Percentiles rank a stretch among this genome's conserved stretches.
These are phyloP conservation scores for Leucaena leucocephala DNA, from an alignment of 306 rosid species.

Conservation along the genomic window DNA sequence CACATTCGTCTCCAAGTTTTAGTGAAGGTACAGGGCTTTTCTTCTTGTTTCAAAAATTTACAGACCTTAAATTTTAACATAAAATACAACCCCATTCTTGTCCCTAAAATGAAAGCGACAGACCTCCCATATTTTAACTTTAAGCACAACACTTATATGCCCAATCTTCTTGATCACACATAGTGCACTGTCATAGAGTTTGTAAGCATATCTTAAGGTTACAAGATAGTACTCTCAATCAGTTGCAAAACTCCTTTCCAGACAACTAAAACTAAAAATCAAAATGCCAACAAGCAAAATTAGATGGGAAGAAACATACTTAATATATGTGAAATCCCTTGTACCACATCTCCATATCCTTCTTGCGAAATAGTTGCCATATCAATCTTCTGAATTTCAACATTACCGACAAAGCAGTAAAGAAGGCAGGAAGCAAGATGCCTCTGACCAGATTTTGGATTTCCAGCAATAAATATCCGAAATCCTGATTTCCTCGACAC, in stretches of 20 bases:
- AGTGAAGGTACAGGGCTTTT: not conserved
- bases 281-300: constrained; percentile 30
- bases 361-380: constrained; percentile 93
- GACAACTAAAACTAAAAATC: constrained; percentile 1
- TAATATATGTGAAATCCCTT: constrained; percentile 81
- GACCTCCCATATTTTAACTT: constrained; percentile 10
- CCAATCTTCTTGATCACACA: not conserved
- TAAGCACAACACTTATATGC: not conserved
- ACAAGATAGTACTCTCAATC: not conserved
- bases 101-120: not conserved
- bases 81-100: not conserved
- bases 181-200: constrained; percentile 11
- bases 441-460: constrained; percentile 83
- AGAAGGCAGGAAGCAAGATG: constrained; percentile 96
- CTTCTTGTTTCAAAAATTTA: constrained; percentile 8
- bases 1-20: not conserved
- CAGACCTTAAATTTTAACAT: not conserved
- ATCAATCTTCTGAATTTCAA: constrained; percentile 81
- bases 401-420: constrained; percentile 77
- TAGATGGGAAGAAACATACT: constrained; percentile 53
- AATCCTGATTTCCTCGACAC: constrained; percentile 60
- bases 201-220: constrained; percentile 14
- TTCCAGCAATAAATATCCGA: constrained; percentile 79
- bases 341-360: constrained; percentile 87
- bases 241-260: constrained; percentile 10